These are phyloP conservation scores for Phoenix roebelenii DNA, from an alignment of 176 grass and related monocot genomes.

Conservation along the genomic window DNA sequence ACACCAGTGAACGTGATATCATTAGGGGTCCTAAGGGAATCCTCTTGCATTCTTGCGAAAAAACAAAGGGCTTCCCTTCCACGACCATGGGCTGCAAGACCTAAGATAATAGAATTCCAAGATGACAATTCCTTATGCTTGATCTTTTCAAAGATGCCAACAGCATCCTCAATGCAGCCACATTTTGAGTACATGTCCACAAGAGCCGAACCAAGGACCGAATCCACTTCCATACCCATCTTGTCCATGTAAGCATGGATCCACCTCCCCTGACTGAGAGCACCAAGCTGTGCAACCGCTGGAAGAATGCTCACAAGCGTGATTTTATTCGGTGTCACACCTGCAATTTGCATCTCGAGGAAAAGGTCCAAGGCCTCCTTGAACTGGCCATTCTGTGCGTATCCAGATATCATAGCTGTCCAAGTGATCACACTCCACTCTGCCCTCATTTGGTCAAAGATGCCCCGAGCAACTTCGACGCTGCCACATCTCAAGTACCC, in stretches of 20 bases:
- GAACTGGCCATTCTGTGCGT: slow-evolving; percentile 1
- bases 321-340: slow-evolving; percentile 11
- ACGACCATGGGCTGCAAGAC: slow-evolving; percentile 19
- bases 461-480: slow-evolving; percentile 2
- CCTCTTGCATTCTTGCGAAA: slow-evolving; percentile 7
- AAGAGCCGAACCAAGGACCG: slow-evolving; percentile 15
- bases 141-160: slow-evolving; percentile 7
- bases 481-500: slow-evolving; percentile 13
- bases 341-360: slow-evolving; percentile 11
- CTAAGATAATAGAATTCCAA: slow-evolving; percentile 21
- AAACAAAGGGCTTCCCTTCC: slow-evolving; percentile 6
- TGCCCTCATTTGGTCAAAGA: slow-evolving; percentile 7
- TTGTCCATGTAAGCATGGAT: slow-evolving; percentile 10
- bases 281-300: slow-evolving; percentile 11
- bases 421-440: slow-evolving; percentile 14
- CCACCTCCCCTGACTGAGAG: slow-evolving; percentile 9
- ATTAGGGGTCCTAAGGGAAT: slow-evolving; percentile 2
- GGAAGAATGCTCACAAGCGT: slow-evolving; percentile 14
- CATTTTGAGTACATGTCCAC: slow-evolving; percentile 21
- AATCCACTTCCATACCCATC: slow-evolving; percentile 12
- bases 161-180: slow-evolving; percentile 15
- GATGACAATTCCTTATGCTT: slow-evolving; percentile 12
- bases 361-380: slow-evolving; percentile 16
- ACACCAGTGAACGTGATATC: slow-evolving; percentile 10
- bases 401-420: slow-evolving; percentile 16